Evolutionary conservation across 2,329 filamentous ascomycete genomes (phyloP).

Genomic region (Ceratocystis alfenasii): DNA sequence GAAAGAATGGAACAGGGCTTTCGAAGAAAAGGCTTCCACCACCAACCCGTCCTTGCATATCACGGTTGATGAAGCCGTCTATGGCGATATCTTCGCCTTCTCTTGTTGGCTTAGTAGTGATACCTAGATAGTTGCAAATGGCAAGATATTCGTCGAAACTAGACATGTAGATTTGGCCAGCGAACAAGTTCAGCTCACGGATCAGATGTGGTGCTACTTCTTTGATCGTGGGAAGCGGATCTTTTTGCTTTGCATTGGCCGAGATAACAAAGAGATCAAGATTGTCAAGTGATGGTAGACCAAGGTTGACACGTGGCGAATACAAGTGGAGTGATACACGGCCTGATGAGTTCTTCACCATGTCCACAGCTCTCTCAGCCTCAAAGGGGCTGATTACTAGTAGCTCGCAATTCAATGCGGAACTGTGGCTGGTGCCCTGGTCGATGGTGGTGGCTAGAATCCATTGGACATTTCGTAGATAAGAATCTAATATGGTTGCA

Average conservation of each 20-base stretch:
- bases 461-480: slow-evolving; percentile 44
- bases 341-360: slow-evolving; percentile 29
- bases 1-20: slow-evolving; percentile 33
- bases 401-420: slow-evolving; percentile 30
- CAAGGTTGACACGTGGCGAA: slow-evolving; percentile 34
- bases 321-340: slow-evolving; percentile 41
- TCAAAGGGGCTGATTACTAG: slow-evolving; percentile 48
- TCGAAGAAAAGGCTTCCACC: slow-evolving; percentile 24
- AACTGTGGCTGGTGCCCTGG: no score
- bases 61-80: slow-evolving; percentile 31
- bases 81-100: slow-evolving; percentile 24
- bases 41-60: slow-evolving; percentile 9
- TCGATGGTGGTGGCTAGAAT: slow-evolving; percentile 29
- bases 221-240: slow-evolving; percentile 22
- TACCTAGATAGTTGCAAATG: slow-evolving; percentile 41
- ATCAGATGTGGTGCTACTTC: slow-evolving; percentile 26
- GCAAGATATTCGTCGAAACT: slow-evolving; percentile 42
- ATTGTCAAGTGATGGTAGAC: slow-evolving; percentile 33
- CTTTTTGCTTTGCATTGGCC: background rate
- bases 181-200: slow-evolving; percentile 50
- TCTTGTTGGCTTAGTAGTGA: slow-evolving; percentile 29
- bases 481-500: slow-evolving; percentile 31
- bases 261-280: slow-evolving; percentile 36
- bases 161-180: slow-evolving; percentile 53
- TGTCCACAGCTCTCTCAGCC: slow-evolving; percentile 38